Evolutionary conservation across 208 protist genomes (phyloP).

Genomic region (Leishmania tropica): DNA sequence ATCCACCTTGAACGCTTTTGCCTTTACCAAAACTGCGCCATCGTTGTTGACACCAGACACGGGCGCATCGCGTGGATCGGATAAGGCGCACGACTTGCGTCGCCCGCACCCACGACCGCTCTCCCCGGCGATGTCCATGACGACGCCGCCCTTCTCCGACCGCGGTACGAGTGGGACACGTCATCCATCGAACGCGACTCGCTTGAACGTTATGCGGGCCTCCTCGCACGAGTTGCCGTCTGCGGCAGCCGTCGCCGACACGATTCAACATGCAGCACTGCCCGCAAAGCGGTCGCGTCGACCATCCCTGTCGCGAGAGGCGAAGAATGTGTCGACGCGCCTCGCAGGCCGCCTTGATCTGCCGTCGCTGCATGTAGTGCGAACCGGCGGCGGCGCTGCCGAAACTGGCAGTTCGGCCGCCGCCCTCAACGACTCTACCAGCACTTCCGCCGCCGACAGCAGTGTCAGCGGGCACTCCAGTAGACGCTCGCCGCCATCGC

Average conservation of each 20-base stretch:
- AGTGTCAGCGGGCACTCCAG: not conserved
- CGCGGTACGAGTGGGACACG: not conserved
- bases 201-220: not conserved
- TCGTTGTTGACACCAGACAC: not conserved
- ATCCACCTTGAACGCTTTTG: not conserved
- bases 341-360: constrained; percentile 14
- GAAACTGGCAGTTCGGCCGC: not conserved
- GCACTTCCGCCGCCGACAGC: constrained; percentile 2
- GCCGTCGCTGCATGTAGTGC: not conserved
- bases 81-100: not conserved
- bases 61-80: not conserved
- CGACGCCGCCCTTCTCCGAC: not conserved
- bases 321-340: constrained; percentile 16
- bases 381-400: not conserved
- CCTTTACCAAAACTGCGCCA: not conserved
- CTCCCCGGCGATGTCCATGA: not conserved
- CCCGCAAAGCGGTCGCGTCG: constrained; percentile 3
- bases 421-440: not conserved
- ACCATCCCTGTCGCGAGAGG: constrained; percentile 13
- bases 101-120: not conserved
- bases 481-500: not conserved
- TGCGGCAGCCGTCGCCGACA: not conserved
- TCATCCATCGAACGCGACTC: not conserved
- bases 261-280: not conserved
- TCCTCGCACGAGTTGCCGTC: not conserved